A percentile compares a stretch with the other conserved stretches of the same genome.
These are phyloP conservation scores for Eugenia klotzschiana DNA, from an alignment of 441 rosid species.

Conservation along the genomic window DNA sequence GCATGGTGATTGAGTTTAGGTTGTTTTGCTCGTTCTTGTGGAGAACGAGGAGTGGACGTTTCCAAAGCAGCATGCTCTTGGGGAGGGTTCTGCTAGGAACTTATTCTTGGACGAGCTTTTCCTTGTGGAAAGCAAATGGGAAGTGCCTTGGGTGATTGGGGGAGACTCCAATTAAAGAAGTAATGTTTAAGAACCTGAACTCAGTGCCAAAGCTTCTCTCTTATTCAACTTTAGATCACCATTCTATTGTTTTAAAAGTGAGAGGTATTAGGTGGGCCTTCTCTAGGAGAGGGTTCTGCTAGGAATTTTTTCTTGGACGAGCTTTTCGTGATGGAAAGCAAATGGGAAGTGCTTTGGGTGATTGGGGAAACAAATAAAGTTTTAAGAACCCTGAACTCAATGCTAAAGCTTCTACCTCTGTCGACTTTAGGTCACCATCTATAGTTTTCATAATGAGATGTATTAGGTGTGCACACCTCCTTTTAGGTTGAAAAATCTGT, in stretches of 20 bases:
- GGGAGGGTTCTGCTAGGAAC: neutral
- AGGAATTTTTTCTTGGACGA: neutral
- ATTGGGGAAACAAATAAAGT: neutral
- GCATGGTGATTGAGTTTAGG: neutral
- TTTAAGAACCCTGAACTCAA: neutral
- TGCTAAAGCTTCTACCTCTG: neutral
- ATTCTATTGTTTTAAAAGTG: neutral
- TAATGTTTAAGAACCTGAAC: neutral
- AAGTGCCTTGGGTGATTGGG: neutral
- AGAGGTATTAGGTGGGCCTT: neutral
- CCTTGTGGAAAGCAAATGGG: neutral
- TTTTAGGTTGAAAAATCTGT: neutral
- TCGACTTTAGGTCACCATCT: neutral
- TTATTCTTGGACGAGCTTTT: neutral
- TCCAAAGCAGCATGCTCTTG: neutral
- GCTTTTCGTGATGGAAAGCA: neutral
- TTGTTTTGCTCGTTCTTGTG: neutral
- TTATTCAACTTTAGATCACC: neutral
- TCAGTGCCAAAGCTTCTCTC: neutral
- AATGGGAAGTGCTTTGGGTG: neutral
- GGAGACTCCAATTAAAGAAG: neutral
- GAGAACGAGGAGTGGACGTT: neutral
- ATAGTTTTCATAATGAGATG: neutral
- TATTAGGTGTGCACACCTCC: neutral
- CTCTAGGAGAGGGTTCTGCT: neutral